Evolutionary conservation across 257 asterid genomes (phyloP).

Genomic region (Solanum chiquidenum): DNA sequence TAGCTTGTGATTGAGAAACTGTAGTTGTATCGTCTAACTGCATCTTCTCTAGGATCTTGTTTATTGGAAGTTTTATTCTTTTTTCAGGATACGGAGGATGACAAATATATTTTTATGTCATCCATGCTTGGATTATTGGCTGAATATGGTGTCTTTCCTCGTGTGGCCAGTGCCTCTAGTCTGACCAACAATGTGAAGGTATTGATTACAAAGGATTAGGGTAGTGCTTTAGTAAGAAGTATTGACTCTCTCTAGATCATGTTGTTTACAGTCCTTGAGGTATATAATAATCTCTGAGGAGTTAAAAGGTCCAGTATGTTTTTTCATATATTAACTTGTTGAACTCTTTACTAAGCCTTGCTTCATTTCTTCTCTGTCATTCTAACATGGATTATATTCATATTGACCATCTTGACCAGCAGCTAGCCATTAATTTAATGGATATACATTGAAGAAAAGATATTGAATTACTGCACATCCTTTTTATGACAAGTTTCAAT

Average conservation of each 20-base stretch:
- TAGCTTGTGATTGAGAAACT: not conserved
- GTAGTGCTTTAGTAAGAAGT: not conserved
- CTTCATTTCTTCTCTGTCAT: not conserved
- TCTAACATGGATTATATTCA: not conserved
- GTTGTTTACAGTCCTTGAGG: not conserved
- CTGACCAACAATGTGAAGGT: conserved; percentile 77
- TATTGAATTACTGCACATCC: not conserved
- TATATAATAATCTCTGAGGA: not conserved
- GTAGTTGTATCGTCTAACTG: not conserved
- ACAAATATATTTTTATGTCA: conserved; percentile 59
- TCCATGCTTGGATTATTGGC: conserved; percentile 66
- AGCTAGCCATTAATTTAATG: not conserved
- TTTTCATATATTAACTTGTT: not conserved
- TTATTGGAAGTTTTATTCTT: conserved; percentile 3
- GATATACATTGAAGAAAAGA: not conserved
- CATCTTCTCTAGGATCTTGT: conserved; percentile 4
- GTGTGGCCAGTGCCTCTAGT: conserved; percentile 71
- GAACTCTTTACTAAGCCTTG: not conserved
- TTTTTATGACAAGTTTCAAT: not conserved
- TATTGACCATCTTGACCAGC: not conserved
- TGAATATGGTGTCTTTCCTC: conserved; percentile 83
- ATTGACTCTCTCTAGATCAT: not conserved
- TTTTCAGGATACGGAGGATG: conserved; percentile 73
- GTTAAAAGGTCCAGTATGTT: not conserved
- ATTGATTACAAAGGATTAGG: not conserved